phyloP scores from a whole-genome alignment of 2,329 filamentous ascomycete genomes.

The Blastomyces gilchristii region DNA sequence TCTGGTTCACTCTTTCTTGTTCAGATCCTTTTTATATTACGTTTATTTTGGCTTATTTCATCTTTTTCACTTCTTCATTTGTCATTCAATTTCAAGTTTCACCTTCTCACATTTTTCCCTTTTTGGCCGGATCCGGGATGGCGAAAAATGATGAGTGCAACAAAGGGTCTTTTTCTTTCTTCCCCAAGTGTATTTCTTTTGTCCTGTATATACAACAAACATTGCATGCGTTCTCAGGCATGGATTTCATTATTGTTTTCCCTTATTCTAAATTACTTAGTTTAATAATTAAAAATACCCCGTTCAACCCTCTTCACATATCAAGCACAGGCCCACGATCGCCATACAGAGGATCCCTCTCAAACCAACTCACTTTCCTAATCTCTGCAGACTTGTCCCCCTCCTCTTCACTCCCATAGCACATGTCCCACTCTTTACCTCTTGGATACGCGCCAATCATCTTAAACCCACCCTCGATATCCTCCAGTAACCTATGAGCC shows the following conservation, averaged over 20 bases:
- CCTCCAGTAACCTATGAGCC: slow-evolving; percentile 51
- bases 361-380: slow-evolving; percentile 45
- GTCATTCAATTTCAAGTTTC: neutral
- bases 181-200: slow-evolving; percentile 3
- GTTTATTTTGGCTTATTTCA: neutral
- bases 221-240: slow-evolving; percentile 6
- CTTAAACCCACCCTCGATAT: slow-evolving; percentile 46
- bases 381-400: slow-evolving; percentile 41
- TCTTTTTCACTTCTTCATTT: neutral
- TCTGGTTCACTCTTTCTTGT: neutral
- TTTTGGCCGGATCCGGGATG: slow-evolving; percentile 5
- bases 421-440: slow-evolving; percentile 57
- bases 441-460: slow-evolving; percentile 59
- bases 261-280: too few relatives aligned
- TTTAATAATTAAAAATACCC: too few relatives aligned
- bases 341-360: slow-evolving; percentile 51
- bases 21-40: neutral
- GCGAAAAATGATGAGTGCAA: neutral
- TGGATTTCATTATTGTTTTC: neutral
- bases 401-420: slow-evolving; percentile 52
- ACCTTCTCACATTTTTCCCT: neutral
- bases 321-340: slow-evolving; percentile 41
- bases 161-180: neutral
- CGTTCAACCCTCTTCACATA: neutral
- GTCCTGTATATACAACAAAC: neutral